Evolutionary conservation across 164 flowering plant species (phyloP).

Genomic region (Umbellularia californica): DNA sequence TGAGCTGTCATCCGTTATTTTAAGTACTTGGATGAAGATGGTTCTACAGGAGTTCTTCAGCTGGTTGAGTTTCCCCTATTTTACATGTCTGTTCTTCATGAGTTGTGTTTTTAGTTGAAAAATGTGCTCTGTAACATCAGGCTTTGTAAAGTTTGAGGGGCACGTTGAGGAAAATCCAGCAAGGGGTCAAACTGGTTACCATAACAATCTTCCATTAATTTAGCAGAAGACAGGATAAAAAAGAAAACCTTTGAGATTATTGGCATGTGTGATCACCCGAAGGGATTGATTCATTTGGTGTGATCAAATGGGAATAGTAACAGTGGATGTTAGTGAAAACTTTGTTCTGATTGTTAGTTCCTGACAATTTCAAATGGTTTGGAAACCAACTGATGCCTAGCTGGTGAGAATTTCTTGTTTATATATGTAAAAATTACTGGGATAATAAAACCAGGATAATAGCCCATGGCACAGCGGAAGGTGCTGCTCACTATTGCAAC

Average conservation of each 20-base stretch:
- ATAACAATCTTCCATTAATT: not conserved
- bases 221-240: not conserved
- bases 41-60: not conserved
- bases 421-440: not conserved
- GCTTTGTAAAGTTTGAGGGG: not conserved
- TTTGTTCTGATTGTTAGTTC: no score
- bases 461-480: no score
- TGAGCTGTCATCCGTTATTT: not conserved
- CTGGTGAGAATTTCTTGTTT: not conserved
- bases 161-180: not conserved
- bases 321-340: not conserved
- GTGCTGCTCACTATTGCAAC: no score
- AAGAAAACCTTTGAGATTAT: not conserved
- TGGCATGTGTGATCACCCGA: not conserved
- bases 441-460: not conserved
- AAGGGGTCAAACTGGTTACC: not conserved
- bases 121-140: not conserved
- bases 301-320: not conserved
- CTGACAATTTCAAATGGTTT: no score
- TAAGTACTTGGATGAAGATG: not conserved
- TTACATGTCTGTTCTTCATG: not conserved
- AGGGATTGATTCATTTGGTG: not conserved
- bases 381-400: not conserved
- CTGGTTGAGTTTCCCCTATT: not conserved
- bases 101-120: not conserved